These are phyloP conservation scores for Talaromyces islandicus DNA, from an alignment of 2,329 filamentous ascomycete species.

Conservation along the genomic window DNA sequence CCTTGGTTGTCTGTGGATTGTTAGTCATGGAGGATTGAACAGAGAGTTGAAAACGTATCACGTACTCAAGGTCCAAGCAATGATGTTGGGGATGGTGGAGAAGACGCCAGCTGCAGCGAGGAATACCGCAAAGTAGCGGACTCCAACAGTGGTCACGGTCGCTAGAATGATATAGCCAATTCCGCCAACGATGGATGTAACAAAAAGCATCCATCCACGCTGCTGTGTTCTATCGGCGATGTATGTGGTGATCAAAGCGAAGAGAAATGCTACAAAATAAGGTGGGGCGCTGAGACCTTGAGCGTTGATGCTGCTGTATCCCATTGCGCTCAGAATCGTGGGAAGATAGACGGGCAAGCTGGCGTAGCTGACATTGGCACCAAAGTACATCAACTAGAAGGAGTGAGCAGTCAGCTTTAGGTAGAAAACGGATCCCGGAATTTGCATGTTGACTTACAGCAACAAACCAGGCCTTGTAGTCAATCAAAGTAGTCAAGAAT, in stretches of 20 bases:
- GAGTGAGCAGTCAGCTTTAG: background rate
- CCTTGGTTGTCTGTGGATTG: background rate
- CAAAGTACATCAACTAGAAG: background rate
- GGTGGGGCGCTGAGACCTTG: slow-evolving; percentile 39
- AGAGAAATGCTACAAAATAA: slow-evolving; percentile 36
- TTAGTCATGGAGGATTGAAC: background rate
- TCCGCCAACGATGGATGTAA: slow-evolving; percentile 12
- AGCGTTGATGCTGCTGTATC: slow-evolving; percentile 33
- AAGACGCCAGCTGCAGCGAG: background rate
- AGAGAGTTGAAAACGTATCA: background rate
- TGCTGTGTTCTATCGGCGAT: slow-evolving; percentile 22
- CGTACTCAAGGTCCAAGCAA: background rate
- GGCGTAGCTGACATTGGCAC: slow-evolving; percentile 21
- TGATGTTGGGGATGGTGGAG: background rate
- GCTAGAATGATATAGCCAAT: slow-evolving; percentile 7
- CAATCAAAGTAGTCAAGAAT: background rate
- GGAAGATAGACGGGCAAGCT: slow-evolving; percentile 38
- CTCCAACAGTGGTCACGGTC: background rate
- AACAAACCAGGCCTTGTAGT: background rate
- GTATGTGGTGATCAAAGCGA: slow-evolving; percentile 21
- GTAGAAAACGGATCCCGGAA: background rate
- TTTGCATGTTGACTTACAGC: background rate
- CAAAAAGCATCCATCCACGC: slow-evolving; percentile 21
- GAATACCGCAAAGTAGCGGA: background rate
- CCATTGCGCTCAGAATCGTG: slow-evolving; percentile 37